phyloP scores from a whole-genome alignment of 495 filamentous ascomycete species.

The Aspergillus mulundensis region DNA sequence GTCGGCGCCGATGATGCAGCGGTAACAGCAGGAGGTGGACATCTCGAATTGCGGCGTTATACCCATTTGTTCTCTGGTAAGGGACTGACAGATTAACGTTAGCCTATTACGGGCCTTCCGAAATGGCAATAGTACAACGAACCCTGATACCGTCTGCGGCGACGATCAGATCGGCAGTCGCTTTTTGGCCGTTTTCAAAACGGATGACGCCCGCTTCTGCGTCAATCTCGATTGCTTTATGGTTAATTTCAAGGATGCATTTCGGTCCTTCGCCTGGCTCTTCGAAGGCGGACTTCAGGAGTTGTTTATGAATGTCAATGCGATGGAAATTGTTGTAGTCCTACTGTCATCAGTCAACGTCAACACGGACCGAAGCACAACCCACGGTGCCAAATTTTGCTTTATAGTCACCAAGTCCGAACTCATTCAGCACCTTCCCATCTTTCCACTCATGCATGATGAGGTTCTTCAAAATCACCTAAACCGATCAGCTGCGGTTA shows the following conservation, averaged over 20 bases:
- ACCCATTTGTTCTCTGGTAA: constrained; percentile 13
- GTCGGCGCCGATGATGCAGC: constrained; percentile 29
- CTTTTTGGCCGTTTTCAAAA: too few relatives aligned
- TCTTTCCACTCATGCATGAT: constrained; percentile 29
- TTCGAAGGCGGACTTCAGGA: background rate
- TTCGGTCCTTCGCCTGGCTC: too few relatives aligned
- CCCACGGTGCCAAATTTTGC: constrained; percentile 24
- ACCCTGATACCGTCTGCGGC: too few relatives aligned
- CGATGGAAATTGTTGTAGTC: background rate
- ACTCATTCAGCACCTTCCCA: constrained; percentile 24
- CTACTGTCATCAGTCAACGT: background rate
- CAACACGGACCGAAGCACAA: background rate
- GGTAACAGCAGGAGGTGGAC: constrained; percentile 29
- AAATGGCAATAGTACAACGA: too few relatives aligned
- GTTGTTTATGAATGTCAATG: background rate
- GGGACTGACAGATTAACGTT: background rate
- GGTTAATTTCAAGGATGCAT: too few relatives aligned
- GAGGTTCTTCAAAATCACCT: constrained; percentile 19
- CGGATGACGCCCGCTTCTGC: too few relatives aligned
- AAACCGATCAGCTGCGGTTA: too few relatives aligned
- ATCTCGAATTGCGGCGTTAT: constrained; percentile 23
- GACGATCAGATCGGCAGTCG: too few relatives aligned
- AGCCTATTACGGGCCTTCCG: too few relatives aligned
- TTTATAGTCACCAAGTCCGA: constrained; percentile 28
- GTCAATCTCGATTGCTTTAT: too few relatives aligned